Evolutionary conservation across 192 early-diverging fungal species (phyloP), one percentile per base, ranked within the genome.

Genomic region (Coemansia sp.): DNA sequence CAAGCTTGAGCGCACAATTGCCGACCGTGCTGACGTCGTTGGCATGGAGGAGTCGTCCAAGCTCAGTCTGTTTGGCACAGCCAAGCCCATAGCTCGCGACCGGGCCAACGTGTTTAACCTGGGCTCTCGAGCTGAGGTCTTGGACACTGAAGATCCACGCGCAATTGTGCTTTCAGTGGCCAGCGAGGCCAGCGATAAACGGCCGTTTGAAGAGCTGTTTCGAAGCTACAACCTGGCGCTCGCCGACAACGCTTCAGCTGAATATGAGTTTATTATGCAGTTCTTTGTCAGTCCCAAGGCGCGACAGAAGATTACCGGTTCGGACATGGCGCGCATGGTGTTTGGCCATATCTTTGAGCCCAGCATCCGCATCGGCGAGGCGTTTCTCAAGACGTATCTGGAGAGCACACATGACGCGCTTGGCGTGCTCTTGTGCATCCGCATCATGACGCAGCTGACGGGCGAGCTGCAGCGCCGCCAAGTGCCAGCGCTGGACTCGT

Each of bases 181-280:
- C 25, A 67, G 73, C 58, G 82, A 76, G 51, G 42, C 67, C 11
- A 68, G 48, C 50, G 67, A 70, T 40, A 64, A 50, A 51, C 69
- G 40, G 62, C 86, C 93, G n/a, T 95, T 89, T 56, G 97, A 97
- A 71, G 83, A 79, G 23, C 82, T 98, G 1, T 96, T 97, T 71
- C 88, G 95, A 69, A 94, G 92, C 68, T 88, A 92, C 79, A 92
- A 91, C 56, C 82, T 96, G 57, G 88, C 95, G 17, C 70, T 99
- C 50, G 88, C 92, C 51, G 97, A 99, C 81, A 97, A 97, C 65
- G 93, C 95, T 4, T 90, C 88, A 48, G 90, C 92, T 8, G 97
- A 99, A 76, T 97, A 97, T 71, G 81, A 93, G 36, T 99, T 99
- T 62, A 85, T 89, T 42, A 76, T 85, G 42, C 92, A 96, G 64